Conservation (phyloP, 108 stramenopile genomes). For the Mediolabrus comicus region DNA sequence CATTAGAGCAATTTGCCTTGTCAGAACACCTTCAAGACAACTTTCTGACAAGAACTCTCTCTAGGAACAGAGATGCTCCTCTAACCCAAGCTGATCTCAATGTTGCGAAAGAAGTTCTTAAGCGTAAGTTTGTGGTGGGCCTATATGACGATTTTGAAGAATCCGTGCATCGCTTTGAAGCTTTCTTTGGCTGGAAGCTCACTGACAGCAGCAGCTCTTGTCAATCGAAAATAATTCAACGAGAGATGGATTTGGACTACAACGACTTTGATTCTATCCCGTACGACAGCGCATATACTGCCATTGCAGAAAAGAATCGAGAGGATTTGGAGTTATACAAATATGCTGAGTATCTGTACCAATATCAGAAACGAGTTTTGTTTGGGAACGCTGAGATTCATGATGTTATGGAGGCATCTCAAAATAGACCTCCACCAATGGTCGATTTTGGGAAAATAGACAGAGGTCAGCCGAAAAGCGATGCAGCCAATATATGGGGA, state of each 20-base stretch:
- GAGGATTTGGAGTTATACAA: constrained; percentile 35
- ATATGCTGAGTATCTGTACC: constrained; percentile 34
- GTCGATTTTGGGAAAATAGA: no score
- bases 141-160: constrained; percentile 37
- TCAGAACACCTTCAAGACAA: constrained; percentile 35
- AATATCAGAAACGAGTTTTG: constrained; percentile 37
- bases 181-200: constrained; percentile 45
- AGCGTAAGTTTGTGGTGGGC: constrained; percentile 46
- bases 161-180: constrained; percentile 36
- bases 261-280: constrained; percentile 1
- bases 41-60: constrained; percentile 31
- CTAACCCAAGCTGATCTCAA: constrained; percentile 17
- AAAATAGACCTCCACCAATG: no score
- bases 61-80: constrained; percentile 4
- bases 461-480: no score
- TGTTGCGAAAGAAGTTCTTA: constrained; percentile 44
- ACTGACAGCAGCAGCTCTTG: constrained; percentile 1
- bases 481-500: no score
- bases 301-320: constrained; percentile 19
- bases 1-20: constrained; percentile 16
- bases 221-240: constrained; percentile 1
- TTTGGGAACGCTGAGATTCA: constrained; percentile 16
- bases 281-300: neutral
- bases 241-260: constrained; percentile 6
- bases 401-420: no score